A percentile compares a stretch with the other conserved stretches of the same genome.
Evolutionary conservation across 768 basidiomycete genomes (phyloP).

Genomic region (Kwoniella europaea): DNA sequence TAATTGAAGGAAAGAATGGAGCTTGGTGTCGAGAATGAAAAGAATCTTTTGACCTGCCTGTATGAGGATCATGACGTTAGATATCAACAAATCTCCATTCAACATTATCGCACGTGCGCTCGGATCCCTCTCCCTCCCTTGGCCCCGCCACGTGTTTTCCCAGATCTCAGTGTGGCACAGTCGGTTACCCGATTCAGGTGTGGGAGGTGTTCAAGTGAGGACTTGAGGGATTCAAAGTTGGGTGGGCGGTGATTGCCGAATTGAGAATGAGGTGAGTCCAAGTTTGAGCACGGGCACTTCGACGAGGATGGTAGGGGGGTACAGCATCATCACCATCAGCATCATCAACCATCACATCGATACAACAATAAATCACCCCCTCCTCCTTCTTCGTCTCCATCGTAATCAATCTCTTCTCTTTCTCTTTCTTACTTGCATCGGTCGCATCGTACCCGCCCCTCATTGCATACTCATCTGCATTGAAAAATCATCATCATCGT

Average conservation of each 20-base stretch:
- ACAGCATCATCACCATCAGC: neutral
- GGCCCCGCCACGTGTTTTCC: neutral
- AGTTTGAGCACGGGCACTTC: too few relatives aligned
- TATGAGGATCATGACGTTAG: neutral
- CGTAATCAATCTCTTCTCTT: neutral
- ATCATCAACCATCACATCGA: neutral
- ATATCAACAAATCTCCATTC: constrained; percentile 1
- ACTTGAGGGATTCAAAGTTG: neutral
- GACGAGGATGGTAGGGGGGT: too few relatives aligned
- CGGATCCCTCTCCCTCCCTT: neutral
- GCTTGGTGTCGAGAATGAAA: too few relatives aligned
- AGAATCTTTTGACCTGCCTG: too few relatives aligned
- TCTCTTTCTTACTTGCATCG: neutral
- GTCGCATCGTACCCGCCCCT: neutral
- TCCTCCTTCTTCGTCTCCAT: neutral
- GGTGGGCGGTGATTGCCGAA: neutral
- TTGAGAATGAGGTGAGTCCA: neutral
- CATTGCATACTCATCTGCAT: neutral
- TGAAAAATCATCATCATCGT: too few relatives aligned
- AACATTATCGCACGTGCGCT: constrained; percentile 26
- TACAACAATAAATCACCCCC: neutral
- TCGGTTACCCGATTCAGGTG: neutral
- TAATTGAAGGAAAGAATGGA: too few relatives aligned
- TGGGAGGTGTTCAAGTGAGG: neutral
- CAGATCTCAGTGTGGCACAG: neutral